phyloP scores from a whole-genome alignment of 306 rosid genomes.

The Pyrus bretschneideri region DNA sequence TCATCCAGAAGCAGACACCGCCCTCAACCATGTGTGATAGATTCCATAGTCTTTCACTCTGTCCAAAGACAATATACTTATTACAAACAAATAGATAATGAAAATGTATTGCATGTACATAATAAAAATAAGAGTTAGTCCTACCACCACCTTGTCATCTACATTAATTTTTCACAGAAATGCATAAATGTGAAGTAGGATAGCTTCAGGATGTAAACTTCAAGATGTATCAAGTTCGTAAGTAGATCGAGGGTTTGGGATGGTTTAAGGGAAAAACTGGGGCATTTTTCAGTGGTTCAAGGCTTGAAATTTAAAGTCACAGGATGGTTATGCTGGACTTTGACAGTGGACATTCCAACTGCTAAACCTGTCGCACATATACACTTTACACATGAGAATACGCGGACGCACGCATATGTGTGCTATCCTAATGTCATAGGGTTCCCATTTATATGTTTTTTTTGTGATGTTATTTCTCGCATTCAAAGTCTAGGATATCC shows the following conservation, averaged over 20 bases:
- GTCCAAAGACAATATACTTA: conserved; percentile 11
- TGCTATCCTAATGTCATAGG: neutral
- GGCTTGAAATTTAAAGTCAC: neutral
- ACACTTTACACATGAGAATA: neutral
- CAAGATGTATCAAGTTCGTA: neutral
- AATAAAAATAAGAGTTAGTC: neutral
- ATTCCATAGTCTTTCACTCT: conserved; percentile 60
- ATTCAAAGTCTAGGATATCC: neutral
- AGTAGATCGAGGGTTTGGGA: neutral
- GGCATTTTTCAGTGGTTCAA: neutral
- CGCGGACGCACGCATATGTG: neutral
- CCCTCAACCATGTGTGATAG: conserved; percentile 63
- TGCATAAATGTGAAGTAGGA: neutral
- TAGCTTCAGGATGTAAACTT: neutral
- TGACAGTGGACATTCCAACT: neutral
- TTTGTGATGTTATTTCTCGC: neutral
- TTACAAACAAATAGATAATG: conserved; percentile 1
- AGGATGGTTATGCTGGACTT: neutral
- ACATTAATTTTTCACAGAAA: neutral
- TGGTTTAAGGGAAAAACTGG: neutral
- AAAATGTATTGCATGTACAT: neutral
- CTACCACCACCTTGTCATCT: neutral
- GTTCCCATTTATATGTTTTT: neutral
- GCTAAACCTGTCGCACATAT: neutral
- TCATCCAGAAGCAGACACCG: conserved; percentile 23